Base-by-base conservation (phyloP, 2,329 filamentous ascomycete species). In the Davidsoniella virescens region DNA sequence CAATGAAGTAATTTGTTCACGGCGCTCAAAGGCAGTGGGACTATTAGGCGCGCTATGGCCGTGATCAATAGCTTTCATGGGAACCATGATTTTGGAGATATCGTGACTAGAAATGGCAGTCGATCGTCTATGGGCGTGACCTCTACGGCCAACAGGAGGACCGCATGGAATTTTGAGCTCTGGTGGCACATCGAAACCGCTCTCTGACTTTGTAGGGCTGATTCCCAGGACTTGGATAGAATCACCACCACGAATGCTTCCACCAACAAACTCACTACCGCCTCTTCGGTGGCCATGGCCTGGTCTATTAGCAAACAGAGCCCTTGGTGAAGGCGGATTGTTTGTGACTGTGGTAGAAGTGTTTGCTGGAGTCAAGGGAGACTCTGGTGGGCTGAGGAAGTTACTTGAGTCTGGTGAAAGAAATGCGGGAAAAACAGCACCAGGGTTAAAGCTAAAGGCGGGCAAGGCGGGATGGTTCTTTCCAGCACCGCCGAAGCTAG, bases 251-350 rank as follows among this genome's bases (percentile, higher is more conserved):
- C 77, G 69, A 56, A 73, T 65, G 57, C 82, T 82, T 6, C 83
- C 84, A 37, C 86, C 86, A 44, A 93, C 84, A 59, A 93, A 87
- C 62, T 94, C 87, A 61, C 87, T 94, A 25, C 80, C 83, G 49
- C 84, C 84, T 59, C 88, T 76, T 58, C 81, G 75, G 62, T 94
- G 88, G 26, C 82, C 80, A 60, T 87, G 84, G 18, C 80, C 78
- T 40, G 48, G 44, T 36, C 46, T 44, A 36, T 26, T 39, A 2
- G 36, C 29, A n/a, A 29, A 67, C 66, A 20, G 73, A 67, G 54
- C 76, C 71, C 17, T 73, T 69, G 16, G 79, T 71, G 5, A 75
- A 72, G n/a, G 51, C 78, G 73, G 16, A 67, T 62, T 1, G 67
- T 61, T 37, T 16, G 33, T 37, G 66, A 64, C 2, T 68, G 47